Evolutionary conservation across 2,329 filamentous ascomycete genomes (phyloP).

Genomic region (Xylaria sp.): DNA sequence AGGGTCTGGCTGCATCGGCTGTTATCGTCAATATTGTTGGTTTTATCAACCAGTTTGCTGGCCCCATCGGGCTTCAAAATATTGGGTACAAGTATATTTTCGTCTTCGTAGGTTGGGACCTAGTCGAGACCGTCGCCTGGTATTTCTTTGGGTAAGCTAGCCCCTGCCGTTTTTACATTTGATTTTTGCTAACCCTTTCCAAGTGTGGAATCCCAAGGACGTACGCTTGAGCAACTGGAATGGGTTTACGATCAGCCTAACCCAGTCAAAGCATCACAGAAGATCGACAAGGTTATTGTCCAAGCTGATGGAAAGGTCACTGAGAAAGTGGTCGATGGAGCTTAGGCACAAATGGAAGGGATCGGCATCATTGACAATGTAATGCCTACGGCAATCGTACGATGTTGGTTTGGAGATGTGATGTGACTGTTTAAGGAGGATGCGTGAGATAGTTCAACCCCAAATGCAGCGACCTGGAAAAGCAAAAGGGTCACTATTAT

Average conservation of each 20-base stretch:
- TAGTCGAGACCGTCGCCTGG: constrained; percentile 54
- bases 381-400: background rate
- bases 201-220: constrained; percentile 61
- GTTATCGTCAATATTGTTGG: constrained; percentile 57
- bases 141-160: constrained; percentile 57
- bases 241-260: constrained; percentile 61
- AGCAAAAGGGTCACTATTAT: background rate
- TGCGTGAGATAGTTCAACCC: background rate
- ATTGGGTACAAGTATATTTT: constrained; percentile 57
- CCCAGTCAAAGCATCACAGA: constrained; percentile 60
- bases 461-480: background rate
- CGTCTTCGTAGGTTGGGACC: constrained; percentile 61
- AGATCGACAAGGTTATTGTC: constrained; percentile 61
- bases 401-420: background rate
- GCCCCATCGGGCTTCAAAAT: constrained; percentile 57
- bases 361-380: constrained; percentile 1
- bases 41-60: constrained; percentile 61
- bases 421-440: background rate
- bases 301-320: constrained; percentile 57
- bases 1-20: constrained; percentile 57
- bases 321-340: constrained; percentile 54
- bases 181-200: constrained; percentile 23
- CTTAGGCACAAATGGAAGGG: constrained; percentile 10
- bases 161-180: background rate
- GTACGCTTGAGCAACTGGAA: constrained; percentile 60